Evolutionary conservation across 2,329 filamentous ascomycete genomes (phyloP).

Genomic region (Endothia cerciana): DNA sequence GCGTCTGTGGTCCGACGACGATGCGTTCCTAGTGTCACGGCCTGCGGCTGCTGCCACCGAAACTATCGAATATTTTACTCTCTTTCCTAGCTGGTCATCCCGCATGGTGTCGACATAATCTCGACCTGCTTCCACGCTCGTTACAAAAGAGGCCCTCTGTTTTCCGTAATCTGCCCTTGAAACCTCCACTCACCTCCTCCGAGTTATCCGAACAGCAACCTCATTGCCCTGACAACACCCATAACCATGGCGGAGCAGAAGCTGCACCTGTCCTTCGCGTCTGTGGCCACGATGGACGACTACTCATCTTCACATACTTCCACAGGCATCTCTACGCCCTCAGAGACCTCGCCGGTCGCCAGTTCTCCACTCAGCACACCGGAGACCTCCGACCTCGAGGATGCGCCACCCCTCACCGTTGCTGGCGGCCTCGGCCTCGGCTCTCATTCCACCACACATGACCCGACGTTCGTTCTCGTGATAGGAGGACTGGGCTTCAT

Average conservation of each 20-base stretch:
- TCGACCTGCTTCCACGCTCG: constrained; percentile 10
- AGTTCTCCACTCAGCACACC: constrained; percentile 28
- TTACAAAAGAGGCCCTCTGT: constrained; percentile 26
- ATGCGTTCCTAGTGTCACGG: constrained; percentile 23
- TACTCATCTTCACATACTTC: constrained; percentile 26
- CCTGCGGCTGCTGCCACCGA: constrained; percentile 17
- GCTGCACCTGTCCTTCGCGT: neutral
- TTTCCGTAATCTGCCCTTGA: constrained; percentile 4
- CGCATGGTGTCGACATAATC: constrained; percentile 17
- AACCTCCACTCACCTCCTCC: neutral
- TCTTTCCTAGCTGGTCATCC: constrained; percentile 13
- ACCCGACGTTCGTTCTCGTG: constrained; percentile 46
- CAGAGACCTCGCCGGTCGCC: constrained; percentile 30
- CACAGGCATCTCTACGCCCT: constrained; percentile 24
- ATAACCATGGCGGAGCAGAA: constrained; percentile 9
- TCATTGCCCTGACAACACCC: neutral
- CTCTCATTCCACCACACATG: constrained; percentile 21
- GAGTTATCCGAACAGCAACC: neutral
- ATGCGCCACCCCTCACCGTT: constrained; percentile 27
- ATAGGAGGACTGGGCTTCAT: constrained; percentile 60
- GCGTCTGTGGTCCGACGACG: constrained; percentile 20
- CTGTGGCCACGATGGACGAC: constrained; percentile 25
- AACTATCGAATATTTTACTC: constrained; percentile 26
- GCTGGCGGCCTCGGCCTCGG: constrained; percentile 21
- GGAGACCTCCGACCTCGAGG: constrained; percentile 28